Evolutionary conservation across 345 rosid species (phyloP), one percentile per base, ranked within the genome.

Genomic region (Hevea brasiliensis): DNA sequence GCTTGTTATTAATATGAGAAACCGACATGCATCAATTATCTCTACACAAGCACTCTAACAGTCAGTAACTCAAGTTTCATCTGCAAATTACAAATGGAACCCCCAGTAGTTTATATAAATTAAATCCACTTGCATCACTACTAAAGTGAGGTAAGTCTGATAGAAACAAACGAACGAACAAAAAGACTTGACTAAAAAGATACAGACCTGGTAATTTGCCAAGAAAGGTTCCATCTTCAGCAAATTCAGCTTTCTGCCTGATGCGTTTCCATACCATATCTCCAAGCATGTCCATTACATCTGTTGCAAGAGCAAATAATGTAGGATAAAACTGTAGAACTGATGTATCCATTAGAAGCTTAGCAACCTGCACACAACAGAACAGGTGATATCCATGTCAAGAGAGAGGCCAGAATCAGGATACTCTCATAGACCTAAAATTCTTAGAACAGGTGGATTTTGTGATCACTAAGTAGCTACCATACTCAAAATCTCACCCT

Each of bases 211-310:
- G 85, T 77, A 94, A 85, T 72, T 81, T 67, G 76, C 81, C 71
- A 61, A 87, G 68, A 57, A 69, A 61, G 45, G 77, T 74, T 81
- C 92, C 97, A 84, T 87, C 82, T 74, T 84, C 92, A 74, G 89
- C 77, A 78, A 78, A 73, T 84, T 92, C 94, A 83, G 94, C 96
- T 88, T 86, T 94, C 77, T 83, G 87, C 82, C 79, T 86, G 78
- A 94, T 84, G 71, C 97, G 93, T 71, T 90, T 84, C 98, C 98
- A 92, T 70, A 94, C 97, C 92, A 94, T 74, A 81, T 89, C 88
- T 63, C 98, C 98, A 65, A 94, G 90, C 88, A 88, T 88, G 82
- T 94, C 96, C 78, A 94, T 74, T 76, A 92, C 79, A 73, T 94
- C 97, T 18, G 93, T 86, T 65, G 85, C 94, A 74, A 89, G 87